phyloP scores from a whole-genome alignment of 2,329 filamentous ascomycete genomes.

The Metarhizium anisopliae region DNA sequence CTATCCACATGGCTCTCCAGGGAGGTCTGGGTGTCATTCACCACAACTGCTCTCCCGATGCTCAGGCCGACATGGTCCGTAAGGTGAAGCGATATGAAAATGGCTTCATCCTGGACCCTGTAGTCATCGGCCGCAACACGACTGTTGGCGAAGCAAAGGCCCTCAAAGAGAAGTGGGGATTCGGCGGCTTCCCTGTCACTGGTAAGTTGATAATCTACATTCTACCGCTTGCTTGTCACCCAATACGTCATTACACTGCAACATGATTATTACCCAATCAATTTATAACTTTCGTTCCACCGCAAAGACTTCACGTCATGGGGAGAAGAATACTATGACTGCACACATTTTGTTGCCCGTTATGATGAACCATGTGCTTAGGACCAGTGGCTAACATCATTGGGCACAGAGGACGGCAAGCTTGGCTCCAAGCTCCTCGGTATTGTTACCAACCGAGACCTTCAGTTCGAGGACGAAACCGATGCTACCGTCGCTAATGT shows the following conservation, averaged over 20 bases:
- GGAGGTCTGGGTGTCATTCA: constrained; percentile 91
- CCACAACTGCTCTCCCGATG: constrained; percentile 98
- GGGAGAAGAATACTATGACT: constrained; percentile 48
- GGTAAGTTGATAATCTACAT: constrained; percentile 53
- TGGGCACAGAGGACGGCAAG: constrained; percentile 69
- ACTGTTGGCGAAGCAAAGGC: constrained; percentile 87
- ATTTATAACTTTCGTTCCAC: constrained; percentile 99
- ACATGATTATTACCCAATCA: constrained; percentile 69
- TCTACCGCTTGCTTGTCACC: constrained; percentile 5
- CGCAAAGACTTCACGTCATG: constrained; percentile 81
- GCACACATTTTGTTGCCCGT: constrained; percentile 10
- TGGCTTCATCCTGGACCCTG: constrained; percentile 93
- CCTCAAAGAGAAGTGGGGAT: constrained; percentile 96
- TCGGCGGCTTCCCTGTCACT: constrained; percentile 96
- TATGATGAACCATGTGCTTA: background rate
- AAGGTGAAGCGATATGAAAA: constrained; percentile 99
- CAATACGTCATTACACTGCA: constrained; percentile 11
- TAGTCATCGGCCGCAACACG: constrained; percentile 79
- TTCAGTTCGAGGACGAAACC: constrained; percentile 83
- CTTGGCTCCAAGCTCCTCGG: constrained; percentile 93
- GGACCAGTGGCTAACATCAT: constrained; percentile 8
- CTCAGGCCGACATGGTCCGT: constrained; percentile 96
- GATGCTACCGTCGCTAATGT: constrained; percentile 70
- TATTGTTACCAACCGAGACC: constrained; percentile 95
- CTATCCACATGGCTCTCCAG: constrained; percentile 89